Evolutionary conservation across 139 green algal species (phyloP).

Genomic region (Deuterostichococcus epilithicus): DNA sequence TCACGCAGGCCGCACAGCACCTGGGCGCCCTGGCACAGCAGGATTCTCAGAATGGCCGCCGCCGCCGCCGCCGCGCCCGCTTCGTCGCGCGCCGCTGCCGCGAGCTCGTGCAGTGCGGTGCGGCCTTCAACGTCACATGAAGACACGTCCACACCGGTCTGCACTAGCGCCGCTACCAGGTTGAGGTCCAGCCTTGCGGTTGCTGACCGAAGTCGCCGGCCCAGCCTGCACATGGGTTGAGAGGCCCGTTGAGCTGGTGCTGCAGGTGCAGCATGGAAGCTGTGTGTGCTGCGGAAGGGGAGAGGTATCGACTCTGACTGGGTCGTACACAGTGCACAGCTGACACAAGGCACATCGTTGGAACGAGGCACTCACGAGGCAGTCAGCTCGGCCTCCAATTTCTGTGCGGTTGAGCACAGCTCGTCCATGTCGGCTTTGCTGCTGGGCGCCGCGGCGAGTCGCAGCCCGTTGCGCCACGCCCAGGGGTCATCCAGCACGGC

Average conservation of each 20-base stretch:
- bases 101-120: background rate
- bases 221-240: background rate
- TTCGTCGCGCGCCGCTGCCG: background rate
- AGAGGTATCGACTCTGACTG: too few species aligned
- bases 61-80: too few species aligned
- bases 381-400: too few species aligned
- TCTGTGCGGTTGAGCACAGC: too few species aligned
- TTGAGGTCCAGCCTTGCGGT: background rate
- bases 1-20: background rate
- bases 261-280: too few species aligned
- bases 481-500: background rate
- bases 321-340: too few species aligned
- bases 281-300: too few species aligned
- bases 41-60: background rate
- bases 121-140: background rate
- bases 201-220: background rate
- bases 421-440: too few species aligned
- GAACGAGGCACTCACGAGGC: too few species aligned
- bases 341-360: too few species aligned
- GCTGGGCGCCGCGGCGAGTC: too few species aligned
- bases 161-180: background rate
- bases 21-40: background rate
- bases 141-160: background rate
- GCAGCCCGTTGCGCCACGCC: background rate
- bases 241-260: too few species aligned